Base-by-base conservation (phyloP, 805 yeast species). In the Wickerhamomyces canadensis region DNA sequence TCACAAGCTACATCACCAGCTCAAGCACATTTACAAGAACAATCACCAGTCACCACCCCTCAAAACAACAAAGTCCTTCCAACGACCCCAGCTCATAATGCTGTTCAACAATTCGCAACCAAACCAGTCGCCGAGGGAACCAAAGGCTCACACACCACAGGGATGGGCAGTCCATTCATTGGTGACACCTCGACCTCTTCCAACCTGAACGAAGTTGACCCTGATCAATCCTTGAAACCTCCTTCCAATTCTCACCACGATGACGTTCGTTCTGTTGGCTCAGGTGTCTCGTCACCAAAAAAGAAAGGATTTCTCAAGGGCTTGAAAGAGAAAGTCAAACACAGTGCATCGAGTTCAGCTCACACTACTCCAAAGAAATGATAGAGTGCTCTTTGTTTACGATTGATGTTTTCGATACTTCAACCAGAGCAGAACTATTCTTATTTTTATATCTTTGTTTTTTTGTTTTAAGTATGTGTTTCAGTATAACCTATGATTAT, bases 281-380 rank as follows among this genome's bases (percentile, higher is more conserved):
- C 41, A 6, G 27, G 38, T 16, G 7, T 19, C 4, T 40, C 52
- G 3, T 43, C 55, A 15, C 52, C 54, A 37, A 26, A 12, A 16
- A 21, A 27, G 25, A 36, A 36, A 27, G 5, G 19, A 3, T 32
- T 36, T 12, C 18, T 31, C 5, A 29, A 29, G 24, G 15, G 17
- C 9, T 8, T 36, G 2, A 36, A 36, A n/a, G 18, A 32, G 4
- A 36, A 31, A 16, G 40, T 36, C 5, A 36, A 31, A 11, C 18
- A 23, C 14, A 27, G 32, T 14, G 4, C 38, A 11, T 27, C 24
- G 14, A 16, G 19, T 10, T 22, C 34, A 6, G 19, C 31, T 9
- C 33, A 34, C 13, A 14, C 19, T 7, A 17, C 40, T 8, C 33
- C 40, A 32, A 35, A 31, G 24, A 31, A 31, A n/a, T 15, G 16